These are phyloP conservation scores for Musa balbisiana DNA, from an alignment of 202 grass and related monocot genomes.

Conservation along the genomic window DNA sequence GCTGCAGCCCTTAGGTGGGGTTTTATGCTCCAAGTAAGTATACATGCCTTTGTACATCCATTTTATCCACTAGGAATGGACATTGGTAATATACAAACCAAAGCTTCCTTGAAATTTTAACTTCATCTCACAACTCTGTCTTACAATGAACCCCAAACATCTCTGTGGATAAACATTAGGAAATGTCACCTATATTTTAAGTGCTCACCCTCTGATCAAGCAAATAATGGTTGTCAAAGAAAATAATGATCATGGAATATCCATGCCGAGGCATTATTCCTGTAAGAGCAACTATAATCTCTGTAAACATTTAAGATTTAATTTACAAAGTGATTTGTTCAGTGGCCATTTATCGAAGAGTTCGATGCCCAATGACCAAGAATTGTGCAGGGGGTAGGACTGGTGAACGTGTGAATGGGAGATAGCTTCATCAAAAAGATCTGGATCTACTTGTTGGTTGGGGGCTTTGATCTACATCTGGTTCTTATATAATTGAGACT, in stretches of 20 bases:
- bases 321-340: not conserved
- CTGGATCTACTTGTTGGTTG: slow-evolving; percentile 60
- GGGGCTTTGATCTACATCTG: slow-evolving; percentile 49
- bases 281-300: slow-evolving; percentile 41
- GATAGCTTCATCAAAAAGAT: slow-evolving; percentile 88
- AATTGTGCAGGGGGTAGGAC: slow-evolving; percentile 78
- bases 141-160: too few species aligned
- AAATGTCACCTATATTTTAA: too few species aligned
- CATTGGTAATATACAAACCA: too few species aligned
- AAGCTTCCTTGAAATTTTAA: too few species aligned
- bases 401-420: slow-evolving; percentile 57
- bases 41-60: too few species aligned
- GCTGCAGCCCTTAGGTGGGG: too few species aligned
- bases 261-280: slow-evolving; percentile 89
- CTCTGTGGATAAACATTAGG: too few species aligned
- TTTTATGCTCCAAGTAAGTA: too few species aligned
- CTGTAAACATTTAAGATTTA: not conserved
- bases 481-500: slow-evolving; percentile 66
- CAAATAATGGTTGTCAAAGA: too few species aligned
- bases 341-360: slow-evolving; percentile 64
- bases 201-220: too few species aligned
- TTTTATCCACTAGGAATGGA: too few species aligned
- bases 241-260: slow-evolving; percentile 27
- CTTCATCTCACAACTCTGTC: too few species aligned
- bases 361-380: slow-evolving; percentile 79